phyloP scores from a whole-genome alignment of 2,329 filamentous ascomycete species.

The Ceratocystis alfenasii region DNA sequence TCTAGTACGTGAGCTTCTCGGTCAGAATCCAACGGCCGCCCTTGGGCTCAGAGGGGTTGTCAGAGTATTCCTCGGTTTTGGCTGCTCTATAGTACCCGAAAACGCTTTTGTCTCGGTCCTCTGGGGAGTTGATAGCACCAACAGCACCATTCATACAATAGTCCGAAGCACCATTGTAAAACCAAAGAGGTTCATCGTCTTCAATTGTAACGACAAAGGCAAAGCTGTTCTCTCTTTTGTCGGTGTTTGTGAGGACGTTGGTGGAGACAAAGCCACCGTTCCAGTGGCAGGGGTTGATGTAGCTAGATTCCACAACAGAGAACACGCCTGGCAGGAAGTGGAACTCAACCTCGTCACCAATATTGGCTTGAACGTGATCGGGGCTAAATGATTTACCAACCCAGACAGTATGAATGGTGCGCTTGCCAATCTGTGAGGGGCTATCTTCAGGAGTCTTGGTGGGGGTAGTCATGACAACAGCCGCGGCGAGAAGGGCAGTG shows the following conservation, averaged over 20 bases:
- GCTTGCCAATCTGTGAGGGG: not conserved
- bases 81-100: too few species aligned
- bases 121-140: constrained; percentile 20
- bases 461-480: not conserved
- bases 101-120: not conserved
- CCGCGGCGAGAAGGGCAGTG: not conserved
- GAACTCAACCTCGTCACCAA: not conserved
- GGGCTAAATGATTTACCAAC: constrained; percentile 34
- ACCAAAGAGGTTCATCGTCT: not conserved
- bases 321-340: not conserved
- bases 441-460: not conserved
- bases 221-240: constrained; percentile 25
- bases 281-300: not conserved
- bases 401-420: not conserved
- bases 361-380: constrained; percentile 23
- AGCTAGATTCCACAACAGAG: not conserved
- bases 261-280: not conserved
- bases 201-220: constrained; percentile 28
- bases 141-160: constrained; percentile 25
- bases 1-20: too few species aligned
- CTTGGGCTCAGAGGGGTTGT: too few species aligned
- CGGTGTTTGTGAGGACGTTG: too few species aligned
- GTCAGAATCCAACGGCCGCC: too few species aligned
- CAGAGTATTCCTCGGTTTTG: too few species aligned
- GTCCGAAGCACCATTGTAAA: not conserved